Conservation (phyloP, 1,284 basidiomycete genomes). For the Gastroboletus turbinatus region DNA sequence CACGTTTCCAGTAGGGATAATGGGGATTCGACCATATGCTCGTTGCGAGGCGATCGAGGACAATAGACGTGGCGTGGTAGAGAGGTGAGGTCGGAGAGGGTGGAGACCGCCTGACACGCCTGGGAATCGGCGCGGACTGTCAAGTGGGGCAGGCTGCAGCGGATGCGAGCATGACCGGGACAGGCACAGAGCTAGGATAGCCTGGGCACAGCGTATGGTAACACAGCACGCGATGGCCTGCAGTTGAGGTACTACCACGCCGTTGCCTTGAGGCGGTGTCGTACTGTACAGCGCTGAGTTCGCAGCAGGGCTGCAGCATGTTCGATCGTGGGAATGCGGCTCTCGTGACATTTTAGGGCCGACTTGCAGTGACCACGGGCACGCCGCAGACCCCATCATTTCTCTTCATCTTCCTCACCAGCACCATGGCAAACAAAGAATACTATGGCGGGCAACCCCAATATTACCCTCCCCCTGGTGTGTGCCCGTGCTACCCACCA, state of each 20-base stretch:
- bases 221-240: slow-evolving; percentile 14
- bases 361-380: slow-evolving; percentile 8
- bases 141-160: slow-evolving; percentile 10
- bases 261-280: slow-evolving; percentile 25
- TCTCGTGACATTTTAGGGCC: slow-evolving; percentile 30
- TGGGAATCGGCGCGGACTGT: slow-evolving; percentile 14
- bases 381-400: slow-evolving; percentile 1
- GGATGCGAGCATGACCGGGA: not conserved
- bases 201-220: slow-evolving; percentile 5
- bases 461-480: slow-evolving; percentile 72
- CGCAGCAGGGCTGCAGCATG: too few relatives aligned
- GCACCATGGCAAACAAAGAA: slow-evolving; percentile 70
- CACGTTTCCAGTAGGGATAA: slow-evolving; percentile 11
- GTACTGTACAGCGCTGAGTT: not conserved
- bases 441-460: slow-evolving; percentile 61
- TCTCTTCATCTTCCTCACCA: slow-evolving; percentile 18
- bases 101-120: slow-evolving; percentile 13
- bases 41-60: not conserved
- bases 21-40: not conserved
- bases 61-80: not conserved
- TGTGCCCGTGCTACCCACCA: slow-evolving; percentile 13
- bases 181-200: slow-evolving; percentile 2
- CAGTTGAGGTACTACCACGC: slow-evolving; percentile 12
- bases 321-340: slow-evolving; percentile 23
- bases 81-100: not conserved